These are phyloP conservation scores for Penicillium sp. DNA, from an alignment of 2,329 filamentous ascomycete species.

Conservation along the genomic window DNA sequence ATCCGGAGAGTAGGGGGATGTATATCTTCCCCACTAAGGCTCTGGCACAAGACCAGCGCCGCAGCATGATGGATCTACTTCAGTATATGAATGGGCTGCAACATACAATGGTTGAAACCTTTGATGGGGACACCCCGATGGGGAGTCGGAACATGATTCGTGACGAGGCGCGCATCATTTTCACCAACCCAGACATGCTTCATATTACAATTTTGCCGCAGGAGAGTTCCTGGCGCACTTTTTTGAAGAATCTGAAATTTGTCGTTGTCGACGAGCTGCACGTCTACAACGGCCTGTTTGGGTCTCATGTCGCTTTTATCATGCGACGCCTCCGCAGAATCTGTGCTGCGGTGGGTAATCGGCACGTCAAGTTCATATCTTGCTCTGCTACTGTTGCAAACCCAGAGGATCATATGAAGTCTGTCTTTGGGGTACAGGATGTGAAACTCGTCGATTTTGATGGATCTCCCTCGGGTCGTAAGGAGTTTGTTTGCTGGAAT, in stretches of 20 bases:
- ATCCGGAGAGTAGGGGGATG: conserved; percentile 77
- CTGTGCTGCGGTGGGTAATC: conserved; percentile 86
- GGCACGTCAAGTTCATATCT: conserved; percentile 81
- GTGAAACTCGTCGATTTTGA: conserved; percentile 84
- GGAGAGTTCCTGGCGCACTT: conserved; percentile 83
- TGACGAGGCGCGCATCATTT: conserved; percentile 87
- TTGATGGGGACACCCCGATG: conserved; percentile 93
- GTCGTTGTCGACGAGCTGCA: conserved; percentile 92
- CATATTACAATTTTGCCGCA: conserved; percentile 91
- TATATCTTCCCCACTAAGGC: conserved; percentile 99
- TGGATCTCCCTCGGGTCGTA: conserved; percentile 85
- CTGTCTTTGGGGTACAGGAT: conserved; percentile 84
- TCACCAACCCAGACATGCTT: conserved; percentile 98
- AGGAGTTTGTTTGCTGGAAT: conserved; percentile 98
- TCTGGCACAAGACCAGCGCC: conserved; percentile 86
- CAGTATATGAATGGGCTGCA: conserved; percentile 75
- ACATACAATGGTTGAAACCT: conserved; percentile 79
- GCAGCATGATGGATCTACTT: conserved; percentile 82
- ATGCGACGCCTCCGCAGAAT: conserved; percentile 86
- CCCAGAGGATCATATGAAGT: conserved; percentile 84
- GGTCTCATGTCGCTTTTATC: conserved; percentile 89
- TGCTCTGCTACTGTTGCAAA: conserved; percentile 97
- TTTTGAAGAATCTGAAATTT: conserved; percentile 83
- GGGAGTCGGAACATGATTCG: conserved; percentile 72
- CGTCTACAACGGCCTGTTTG: conserved; percentile 93